Conservation (phyloP, 345 rosid genomes). For the Draba incana region DNA sequence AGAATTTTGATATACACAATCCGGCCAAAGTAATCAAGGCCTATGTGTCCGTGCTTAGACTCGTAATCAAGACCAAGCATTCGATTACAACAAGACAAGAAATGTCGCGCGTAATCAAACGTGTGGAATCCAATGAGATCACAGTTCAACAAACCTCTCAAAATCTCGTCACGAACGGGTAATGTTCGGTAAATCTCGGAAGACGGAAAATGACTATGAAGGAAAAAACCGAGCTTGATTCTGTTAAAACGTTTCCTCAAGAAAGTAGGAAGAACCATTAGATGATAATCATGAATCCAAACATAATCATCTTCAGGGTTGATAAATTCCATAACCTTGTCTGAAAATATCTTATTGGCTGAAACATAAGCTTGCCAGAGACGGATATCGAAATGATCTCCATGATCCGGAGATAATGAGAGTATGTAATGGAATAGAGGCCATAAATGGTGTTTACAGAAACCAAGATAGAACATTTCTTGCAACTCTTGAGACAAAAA, state of each 20-base stretch:
- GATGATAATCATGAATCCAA: slow-evolving; percentile 55
- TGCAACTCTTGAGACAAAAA: slow-evolving; percentile 44
- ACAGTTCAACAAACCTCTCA: slow-evolving; percentile 47
- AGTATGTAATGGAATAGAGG: slow-evolving; percentile 54
- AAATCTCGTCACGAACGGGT: slow-evolving; percentile 46
- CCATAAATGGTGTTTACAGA: slow-evolving; percentile 50
- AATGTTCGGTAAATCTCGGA: slow-evolving; percentile 51
- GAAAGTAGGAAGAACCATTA: slow-evolving; percentile 50
- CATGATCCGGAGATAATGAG: slow-evolving; percentile 45
- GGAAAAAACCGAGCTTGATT: slow-evolving; percentile 51
- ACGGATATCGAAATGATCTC: slow-evolving; percentile 41
- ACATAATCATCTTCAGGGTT: slow-evolving; percentile 50
- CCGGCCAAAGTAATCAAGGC: slow-evolving; percentile 49
- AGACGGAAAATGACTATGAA: slow-evolving; percentile 51
- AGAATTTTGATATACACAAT: slow-evolving; percentile 47
- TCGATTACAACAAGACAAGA: slow-evolving; percentile 49
- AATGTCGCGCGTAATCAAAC: slow-evolving; percentile 50
- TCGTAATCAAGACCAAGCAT: slow-evolving; percentile 52
- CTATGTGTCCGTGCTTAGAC: slow-evolving; percentile 47
- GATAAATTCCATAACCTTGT: slow-evolving; percentile 48
- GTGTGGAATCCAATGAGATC: slow-evolving; percentile 55
- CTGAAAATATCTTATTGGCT: slow-evolving; percentile 48
- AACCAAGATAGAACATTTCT: slow-evolving; percentile 47
- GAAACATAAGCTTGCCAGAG: slow-evolving; percentile 51
- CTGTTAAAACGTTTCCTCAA: slow-evolving; percentile 47